Base-by-base conservation (phyloP, 768 basidiomycete genomes). In the Heimioporus sp. region DNA sequence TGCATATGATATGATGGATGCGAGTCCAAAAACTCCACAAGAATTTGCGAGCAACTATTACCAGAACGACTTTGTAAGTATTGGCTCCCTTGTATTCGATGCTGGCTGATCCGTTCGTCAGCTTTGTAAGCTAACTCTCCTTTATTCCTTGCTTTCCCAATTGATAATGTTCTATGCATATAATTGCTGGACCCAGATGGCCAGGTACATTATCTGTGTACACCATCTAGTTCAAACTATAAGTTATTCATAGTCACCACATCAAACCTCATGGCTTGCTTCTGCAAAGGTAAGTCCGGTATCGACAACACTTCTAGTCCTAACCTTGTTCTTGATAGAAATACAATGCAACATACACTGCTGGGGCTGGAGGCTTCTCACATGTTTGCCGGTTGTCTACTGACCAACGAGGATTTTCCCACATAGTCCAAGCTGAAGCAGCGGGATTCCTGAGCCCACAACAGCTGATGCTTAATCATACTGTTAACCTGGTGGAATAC, bases 391-490 rank as follows among this genome's bases (percentile, higher is more conserved):
- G 70, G 24, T 67, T 87, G 57, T 76, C 72, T 12, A 73, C 82
- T 45, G 86, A 87, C 57, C 82, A 77, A 53, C 77, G 82, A 17
- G 85, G 86, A 4, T 87, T 83, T 73, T 80, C 75, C 49, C 67
- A 75, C 31, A 62, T 86, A 35, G 73, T 81, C n/a, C 79, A 80
- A 51, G 72, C 72, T 2, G 86, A 87, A 60, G 85, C 83, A 1
- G 65, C 70, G 0, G 72, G 71, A 41, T 87, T 85, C 62, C 59
- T 87, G 17, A 63, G 70, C 15, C 57, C 73, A 5, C 49, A 60
- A 9, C 82, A 87, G 46, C 49, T 78, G 10, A 65, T 75, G 19
- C 66, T 82, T 39, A 82, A 81, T 56, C 62, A 82, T 11, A 78
- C 74, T 3, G 79, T 87, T 41, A 68, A 65, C 36, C 63, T 57